A percentile compares a stretch with the other conserved stretches of the same genome.
Conservation (phyloP, 768 basidiomycete species). For the Rhodotorula paludigena region DNA sequence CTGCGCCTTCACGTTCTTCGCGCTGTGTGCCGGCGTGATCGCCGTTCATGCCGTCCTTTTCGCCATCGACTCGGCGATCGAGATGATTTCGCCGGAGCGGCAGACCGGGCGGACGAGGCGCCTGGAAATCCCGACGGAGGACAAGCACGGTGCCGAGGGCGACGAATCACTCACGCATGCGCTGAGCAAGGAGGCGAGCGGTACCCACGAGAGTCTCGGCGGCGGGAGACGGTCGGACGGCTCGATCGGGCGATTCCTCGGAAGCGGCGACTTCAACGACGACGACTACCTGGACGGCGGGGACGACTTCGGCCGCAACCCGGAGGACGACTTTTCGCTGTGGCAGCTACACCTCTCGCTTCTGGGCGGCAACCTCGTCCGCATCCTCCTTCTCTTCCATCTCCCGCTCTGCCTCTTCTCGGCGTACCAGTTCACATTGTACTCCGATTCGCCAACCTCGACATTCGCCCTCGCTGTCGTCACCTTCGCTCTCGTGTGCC, state of each 20-base stretch:
- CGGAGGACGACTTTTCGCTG: constrained; percentile 15
- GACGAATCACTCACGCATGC: background rate
- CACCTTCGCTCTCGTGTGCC: constrained; percentile 71
- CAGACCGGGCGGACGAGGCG: constrained; percentile 40
- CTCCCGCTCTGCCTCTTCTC: constrained; percentile 90
- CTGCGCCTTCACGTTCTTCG: constrained; percentile 74
- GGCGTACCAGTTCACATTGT: constrained; percentile 72
- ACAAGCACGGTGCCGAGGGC: constrained; percentile 34
- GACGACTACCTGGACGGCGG: constrained; percentile 21
- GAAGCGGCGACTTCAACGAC: constrained; percentile 25
- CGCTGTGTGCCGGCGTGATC: constrained; percentile 66
- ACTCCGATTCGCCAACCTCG: constrained; percentile 55
- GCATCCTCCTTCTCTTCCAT: constrained; percentile 86
- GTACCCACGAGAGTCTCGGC: background rate
- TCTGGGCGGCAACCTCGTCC: constrained; percentile 71
- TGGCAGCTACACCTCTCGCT: constrained; percentile 29
- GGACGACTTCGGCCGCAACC: constrained; percentile 7
- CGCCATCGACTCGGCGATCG: constrained; percentile 56
- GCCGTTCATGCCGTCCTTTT: constrained; percentile 66
- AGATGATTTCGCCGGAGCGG: constrained; percentile 50
- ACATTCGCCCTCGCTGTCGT: constrained; percentile 74
- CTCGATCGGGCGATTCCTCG: constrained; percentile 19
- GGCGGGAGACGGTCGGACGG: constrained; percentile 7
- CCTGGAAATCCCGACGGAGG: constrained; percentile 42
- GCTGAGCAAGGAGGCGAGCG: constrained; percentile 4